These are phyloP conservation scores for Parmelia sp. DNA, from an alignment of 495 filamentous ascomycete genomes.

Conservation along the genomic window DNA sequence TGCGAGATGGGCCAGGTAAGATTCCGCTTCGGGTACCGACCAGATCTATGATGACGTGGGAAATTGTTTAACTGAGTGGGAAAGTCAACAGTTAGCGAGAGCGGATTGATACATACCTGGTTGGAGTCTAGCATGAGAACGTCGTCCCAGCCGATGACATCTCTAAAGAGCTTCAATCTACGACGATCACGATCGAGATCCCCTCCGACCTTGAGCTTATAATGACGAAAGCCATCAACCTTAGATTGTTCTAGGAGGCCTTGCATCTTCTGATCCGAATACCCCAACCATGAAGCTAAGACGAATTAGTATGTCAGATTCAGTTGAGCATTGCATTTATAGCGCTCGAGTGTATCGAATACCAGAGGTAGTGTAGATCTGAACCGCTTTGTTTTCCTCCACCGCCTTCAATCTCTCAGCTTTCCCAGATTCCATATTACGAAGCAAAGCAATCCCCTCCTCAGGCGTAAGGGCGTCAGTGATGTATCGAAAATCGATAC, in stretches of 20 bases:
- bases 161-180: background rate
- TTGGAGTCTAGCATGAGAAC: background rate
- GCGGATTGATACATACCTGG: background rate
- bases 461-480: background rate
- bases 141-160: background rate
- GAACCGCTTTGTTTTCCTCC: background rate
- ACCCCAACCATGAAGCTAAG: background rate
- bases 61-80: background rate
- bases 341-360: background rate
- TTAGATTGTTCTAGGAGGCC: slow-evolving; percentile 1
- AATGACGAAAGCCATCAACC: background rate
- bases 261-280: background rate
- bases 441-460: background rate
- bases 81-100: background rate
- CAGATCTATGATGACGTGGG: background rate
- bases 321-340: background rate
- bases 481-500: background rate
- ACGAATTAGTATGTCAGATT: background rate
- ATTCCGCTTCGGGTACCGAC: background rate
- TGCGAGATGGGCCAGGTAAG: background rate
- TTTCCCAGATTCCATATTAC: background rate
- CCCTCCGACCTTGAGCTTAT: background rate
- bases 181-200: background rate
- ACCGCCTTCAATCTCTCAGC: background rate
- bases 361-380: background rate